Conservation (phyloP, 139 green algal genomes). For the Ulvella scutata region DNA sequence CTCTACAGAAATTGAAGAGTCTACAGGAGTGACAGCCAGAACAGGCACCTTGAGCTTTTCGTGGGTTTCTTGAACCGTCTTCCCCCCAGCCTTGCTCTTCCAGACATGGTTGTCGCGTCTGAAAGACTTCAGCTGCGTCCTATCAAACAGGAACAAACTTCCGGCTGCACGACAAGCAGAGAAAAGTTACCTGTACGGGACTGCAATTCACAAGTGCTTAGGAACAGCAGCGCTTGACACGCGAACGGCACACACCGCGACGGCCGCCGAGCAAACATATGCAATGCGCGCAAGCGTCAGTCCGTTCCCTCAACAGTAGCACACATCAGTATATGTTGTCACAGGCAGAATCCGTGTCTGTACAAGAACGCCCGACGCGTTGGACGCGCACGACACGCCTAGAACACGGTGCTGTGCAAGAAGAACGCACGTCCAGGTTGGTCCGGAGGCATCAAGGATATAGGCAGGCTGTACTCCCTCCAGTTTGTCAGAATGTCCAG, state of each 20-base stretch:
- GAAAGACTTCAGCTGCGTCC: constrained; percentile 27
- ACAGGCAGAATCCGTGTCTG: too few species aligned
- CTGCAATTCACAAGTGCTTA: too few species aligned
- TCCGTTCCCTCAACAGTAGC: too few species aligned
- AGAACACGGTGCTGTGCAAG: too few species aligned
- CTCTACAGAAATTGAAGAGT: too few species aligned
- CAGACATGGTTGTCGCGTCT: constrained; percentile 38
- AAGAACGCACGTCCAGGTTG: not conserved
- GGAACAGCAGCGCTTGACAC: too few species aligned
- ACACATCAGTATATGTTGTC: too few species aligned
- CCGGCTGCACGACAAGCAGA: constrained; percentile 12
- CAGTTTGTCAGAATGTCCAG: not conserved
- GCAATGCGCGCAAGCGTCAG: too few species aligned
- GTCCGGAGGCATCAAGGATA: not conserved
- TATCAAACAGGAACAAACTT: constrained; percentile 33
- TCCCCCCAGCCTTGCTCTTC: constrained; percentile 46
- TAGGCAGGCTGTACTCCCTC: not conserved
- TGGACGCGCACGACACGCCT: not conserved
- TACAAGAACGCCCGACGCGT: too few species aligned
- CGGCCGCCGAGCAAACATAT: too few species aligned
- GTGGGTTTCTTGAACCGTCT: constrained; percentile 37
- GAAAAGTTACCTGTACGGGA: too few species aligned
- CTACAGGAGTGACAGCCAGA: not conserved
- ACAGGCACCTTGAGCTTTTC: constrained; percentile 33
- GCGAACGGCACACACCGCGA: too few species aligned